phyloP scores from a whole-genome alignment of 2,329 filamentous ascomycete species.

The Talaromyces rugulosus region DNA sequence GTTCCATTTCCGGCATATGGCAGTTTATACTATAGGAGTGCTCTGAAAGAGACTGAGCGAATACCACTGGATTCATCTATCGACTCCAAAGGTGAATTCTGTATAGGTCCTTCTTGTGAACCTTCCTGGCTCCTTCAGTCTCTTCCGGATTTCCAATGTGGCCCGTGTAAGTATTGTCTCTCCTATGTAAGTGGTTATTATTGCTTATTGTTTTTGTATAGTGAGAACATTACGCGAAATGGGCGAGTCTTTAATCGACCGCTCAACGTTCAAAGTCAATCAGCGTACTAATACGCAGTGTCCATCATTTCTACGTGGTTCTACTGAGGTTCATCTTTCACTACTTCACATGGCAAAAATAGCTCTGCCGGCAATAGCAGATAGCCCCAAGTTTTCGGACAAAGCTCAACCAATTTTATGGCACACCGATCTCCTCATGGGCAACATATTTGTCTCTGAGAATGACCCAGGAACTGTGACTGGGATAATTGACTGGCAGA shows the following conservation, averaged over 20 bases:
- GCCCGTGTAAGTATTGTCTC: conserved; percentile 30
- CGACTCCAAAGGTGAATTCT: conserved; percentile 17
- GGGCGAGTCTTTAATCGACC: conserved; percentile 30
- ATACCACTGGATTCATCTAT: conserved; percentile 15
- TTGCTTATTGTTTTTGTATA: conserved; percentile 18
- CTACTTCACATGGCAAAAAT: conserved; percentile 11
- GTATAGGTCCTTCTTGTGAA: conserved; percentile 27
- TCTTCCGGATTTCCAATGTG: conserved; percentile 27
- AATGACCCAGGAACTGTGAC: conserved; percentile 16
- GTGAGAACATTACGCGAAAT: conserved; percentile 30
- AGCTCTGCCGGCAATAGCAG: conserved; percentile 8
- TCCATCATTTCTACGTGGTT: conserved; percentile 28
- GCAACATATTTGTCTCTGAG: conserved; percentile 27
- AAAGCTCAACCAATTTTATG: conserved; percentile 15
- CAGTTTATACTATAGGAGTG: conserved; percentile 24
- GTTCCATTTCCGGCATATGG: conserved; percentile 22
- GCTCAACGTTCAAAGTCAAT: conserved; percentile 24
- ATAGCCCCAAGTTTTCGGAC: conserved; percentile 9
- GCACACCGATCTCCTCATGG: conserved; percentile 23
- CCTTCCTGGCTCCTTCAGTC: conserved; percentile 31
- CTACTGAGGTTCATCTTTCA: conserved; percentile 29
- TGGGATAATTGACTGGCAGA: conserved; percentile 18
- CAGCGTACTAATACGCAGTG: conserved; percentile 28
- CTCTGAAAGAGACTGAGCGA: conserved; percentile 21
- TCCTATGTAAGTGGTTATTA: conserved; percentile 5